These are phyloP conservation scores for Kodamaea suecica DNA, from an alignment of 1,139 yeast genomes.

Conservation along the genomic window DNA sequence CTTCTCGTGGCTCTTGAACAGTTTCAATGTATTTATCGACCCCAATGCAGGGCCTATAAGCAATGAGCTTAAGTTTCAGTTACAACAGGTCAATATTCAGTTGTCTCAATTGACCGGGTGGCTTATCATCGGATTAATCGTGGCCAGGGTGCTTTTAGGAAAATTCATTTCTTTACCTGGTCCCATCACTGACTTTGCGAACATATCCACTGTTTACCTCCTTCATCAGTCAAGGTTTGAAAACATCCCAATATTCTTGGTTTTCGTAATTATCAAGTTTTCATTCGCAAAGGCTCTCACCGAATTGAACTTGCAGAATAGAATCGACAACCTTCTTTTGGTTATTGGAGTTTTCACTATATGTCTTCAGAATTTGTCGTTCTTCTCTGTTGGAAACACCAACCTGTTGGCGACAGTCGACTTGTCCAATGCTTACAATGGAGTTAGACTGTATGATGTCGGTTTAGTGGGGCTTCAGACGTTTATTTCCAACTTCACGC, in stretches of 20 bases:
- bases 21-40: constrained; percentile 18
- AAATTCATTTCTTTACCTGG: constrained; percentile 25
- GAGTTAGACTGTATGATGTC: constrained; percentile 67
- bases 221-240: constrained; percentile 67
- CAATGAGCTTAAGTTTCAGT: constrained; percentile 21
- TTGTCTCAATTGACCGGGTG: constrained; percentile 24
- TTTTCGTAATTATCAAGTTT: constrained; percentile 43
- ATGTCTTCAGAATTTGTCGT: constrained; percentile 66
- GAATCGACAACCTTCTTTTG: constrained; percentile 24
- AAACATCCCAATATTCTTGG: constrained; percentile 67
- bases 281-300: constrained; percentile 16
- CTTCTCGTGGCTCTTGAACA: constrained; percentile 30
- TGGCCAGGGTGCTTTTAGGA: constrained; percentile 28
- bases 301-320: constrained; percentile 6
- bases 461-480: constrained; percentile 75
- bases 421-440: constrained; percentile 88
- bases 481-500: constrained; percentile 77
- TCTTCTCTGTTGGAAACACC: constrained; percentile 87
- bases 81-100: constrained; percentile 27
- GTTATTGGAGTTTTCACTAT: constrained; percentile 23
- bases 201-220: constrained; percentile 51
- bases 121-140: constrained; percentile 21
- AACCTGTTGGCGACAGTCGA: constrained; percentile 91
- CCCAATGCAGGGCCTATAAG: neutral
- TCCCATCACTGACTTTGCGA: constrained; percentile 41